Base-by-base conservation (phyloP, 495 filamentous ascomycete species). In the Parachaetomium inaequale region DNA sequence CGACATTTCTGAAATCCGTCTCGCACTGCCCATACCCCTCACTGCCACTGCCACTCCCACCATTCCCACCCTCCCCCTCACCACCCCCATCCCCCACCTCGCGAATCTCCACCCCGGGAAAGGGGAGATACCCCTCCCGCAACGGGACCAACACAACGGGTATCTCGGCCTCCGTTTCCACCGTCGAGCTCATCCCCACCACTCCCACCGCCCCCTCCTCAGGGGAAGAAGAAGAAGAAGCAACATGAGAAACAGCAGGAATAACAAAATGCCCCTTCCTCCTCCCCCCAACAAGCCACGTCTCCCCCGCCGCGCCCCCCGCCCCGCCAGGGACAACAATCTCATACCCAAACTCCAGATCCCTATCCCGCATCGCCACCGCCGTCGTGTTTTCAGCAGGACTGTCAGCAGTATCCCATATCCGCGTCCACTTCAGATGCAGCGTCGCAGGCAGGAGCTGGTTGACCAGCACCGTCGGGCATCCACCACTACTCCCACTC, bases 281-380 rank as follows among this genome's bases (percentile, higher is more conserved):
- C 38, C 87, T 82, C 0, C 95, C 94, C 31, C 91, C 92, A 5
- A 98, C 75, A 1, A 96, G 81, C 93, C 93, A 98, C 1, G 79
- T 78, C 14, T 95, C 92, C 0, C 84, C 73, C 36, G 87, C 84
- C 12, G 89, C 87, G n/a, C n/a, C n/a, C n/a, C n/a, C n/a, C n/a
- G n/a, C n/a, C n/a, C n/a, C n/a, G n/a, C n/a, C n/a, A n/a, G n/a
- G n/a, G n/a, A n/a, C n/a, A 42, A 88, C 84, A 12, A 98, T 72
- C 67, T 96, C 92, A 73, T 91, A 96, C 62, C 86, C 83, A 72
- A 96, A 96, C 67, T 91, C 87, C 2, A 94, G 75, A 36, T 86
- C 78, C 21, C 80, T 74, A 10, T 73, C 75, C 11, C 75, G 70
- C 52, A 76, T 62, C 12, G 74, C 70, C 7, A 2, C 10, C 15